Base-by-base conservation (phyloP, 2,329 filamentous ascomycete species). In the Metarhizium humberi region DNA sequence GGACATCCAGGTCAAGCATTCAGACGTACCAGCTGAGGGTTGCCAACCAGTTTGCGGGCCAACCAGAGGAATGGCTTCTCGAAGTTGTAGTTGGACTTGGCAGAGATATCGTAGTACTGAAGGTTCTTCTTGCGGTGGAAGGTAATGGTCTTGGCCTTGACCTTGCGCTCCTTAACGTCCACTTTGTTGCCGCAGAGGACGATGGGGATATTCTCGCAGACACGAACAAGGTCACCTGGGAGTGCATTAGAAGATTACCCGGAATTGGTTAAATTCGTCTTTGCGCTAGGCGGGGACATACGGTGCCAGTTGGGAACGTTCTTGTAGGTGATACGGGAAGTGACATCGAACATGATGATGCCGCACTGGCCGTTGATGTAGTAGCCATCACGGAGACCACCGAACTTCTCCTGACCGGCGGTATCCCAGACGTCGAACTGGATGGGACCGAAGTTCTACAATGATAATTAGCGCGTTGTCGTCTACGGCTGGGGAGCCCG, bases 61-160 rank as follows among this genome's bases (percentile, higher is more conserved):
- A 99, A 87, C 94, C 94, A 97, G 68, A 97, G 87, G 90, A 99
- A 97, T 61, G 92, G 92, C 86, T 97, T 99, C 87, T 97, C 92
- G 76, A 97, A 97, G 86, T 97, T 97, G 81, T 99, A 97, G 84
- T 97, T 97, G 71, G 92, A 96, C 83, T 97, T 99, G 77, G 94
- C 94, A 46, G 91, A 96, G 74, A 97, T 97, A 68, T 97, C 94
- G 84, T 99, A 99, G 85, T 97, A 99, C 79, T 99, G 94, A 53
- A 99, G 87, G 79, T 97, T 99, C 87, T 99, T 99, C 90, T 99
- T 99, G 79, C 94, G 90, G 85, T 99, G 94, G 89, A 99, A 99
- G 64, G 94, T 99, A 78, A 99, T 99, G 73, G 92, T 95, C 90
- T 99, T 99, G 72, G 94, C 94, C 87, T 99, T 99, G 73, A 99